A percentile compares a stretch with the other conserved stretches of the same genome.
Evolutionary conservation across 108 stramenopile species (phyloP).

Genomic region (Bacterosira constricta): DNA sequence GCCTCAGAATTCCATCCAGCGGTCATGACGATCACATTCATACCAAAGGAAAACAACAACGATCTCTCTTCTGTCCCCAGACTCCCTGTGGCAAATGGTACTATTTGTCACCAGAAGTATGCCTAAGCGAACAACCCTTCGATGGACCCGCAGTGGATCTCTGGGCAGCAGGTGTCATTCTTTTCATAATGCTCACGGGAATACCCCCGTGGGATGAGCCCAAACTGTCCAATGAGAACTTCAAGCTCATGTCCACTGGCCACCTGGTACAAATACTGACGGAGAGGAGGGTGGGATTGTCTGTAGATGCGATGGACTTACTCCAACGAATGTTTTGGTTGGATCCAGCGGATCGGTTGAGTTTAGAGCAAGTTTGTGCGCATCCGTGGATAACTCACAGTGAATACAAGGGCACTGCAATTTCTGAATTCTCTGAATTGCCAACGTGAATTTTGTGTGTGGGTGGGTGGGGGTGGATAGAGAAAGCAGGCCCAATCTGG

Average conservation of each 20-base stretch:
- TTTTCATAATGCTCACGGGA: constrained; percentile 91
- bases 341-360: constrained; percentile 81
- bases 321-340: constrained; percentile 84
- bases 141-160: constrained; percentile 93
- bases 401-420: no score
- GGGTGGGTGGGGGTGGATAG: no score
- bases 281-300: constrained; percentile 77
- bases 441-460: no score
- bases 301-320: constrained; percentile 81
- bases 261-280: constrained; percentile 83
- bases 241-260: constrained; percentile 80
- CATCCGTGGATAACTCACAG: constrained; percentile 81
- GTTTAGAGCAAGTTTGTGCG: constrained; percentile 76
- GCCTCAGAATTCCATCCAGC: constrained; percentile 70
- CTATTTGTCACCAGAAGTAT: constrained; percentile 93
- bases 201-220: constrained; percentile 90
- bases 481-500: no score
- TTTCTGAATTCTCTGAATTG: no score
- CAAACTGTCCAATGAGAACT: constrained; percentile 68
- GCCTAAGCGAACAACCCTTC: constrained; percentile 71
- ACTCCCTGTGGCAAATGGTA: constrained; percentile 92
- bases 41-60: neutral
- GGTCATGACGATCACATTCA: neutral
- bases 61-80: constrained; percentile 72
- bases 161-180: constrained; percentile 94